phyloP scores from a whole-genome alignment of 73 alveolate species.

The Paramecium sexaurelia region DNA sequence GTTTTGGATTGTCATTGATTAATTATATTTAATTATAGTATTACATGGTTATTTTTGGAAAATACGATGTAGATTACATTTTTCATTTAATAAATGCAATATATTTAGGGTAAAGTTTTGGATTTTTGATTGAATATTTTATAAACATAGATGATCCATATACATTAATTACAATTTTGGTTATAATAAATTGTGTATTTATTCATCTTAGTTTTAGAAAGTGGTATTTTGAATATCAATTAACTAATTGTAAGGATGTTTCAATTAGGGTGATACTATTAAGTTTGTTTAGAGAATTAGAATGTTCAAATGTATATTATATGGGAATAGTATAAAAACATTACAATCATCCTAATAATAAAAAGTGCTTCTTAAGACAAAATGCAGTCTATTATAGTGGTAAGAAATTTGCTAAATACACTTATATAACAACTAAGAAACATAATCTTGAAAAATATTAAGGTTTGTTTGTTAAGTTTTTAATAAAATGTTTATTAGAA shows the following conservation, averaged over 20 bases:
- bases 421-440: neutral
- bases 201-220: neutral
- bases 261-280: neutral
- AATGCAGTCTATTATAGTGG: neutral
- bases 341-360: conserved; percentile 3
- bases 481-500: neutral
- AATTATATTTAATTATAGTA: neutral
- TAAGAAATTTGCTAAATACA: neutral
- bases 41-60: neutral
- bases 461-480: neutral
- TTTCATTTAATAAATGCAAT: neutral
- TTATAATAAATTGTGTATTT: neutral
- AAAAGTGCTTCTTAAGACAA: neutral
- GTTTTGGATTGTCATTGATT: neutral
- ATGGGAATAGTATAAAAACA: neutral
- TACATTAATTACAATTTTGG: neutral
- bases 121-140: neutral
- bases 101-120: neutral
- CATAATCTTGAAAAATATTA: neutral
- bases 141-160: neutral
- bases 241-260: neutral
- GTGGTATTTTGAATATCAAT: neutral
- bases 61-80: neutral
- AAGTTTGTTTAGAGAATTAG: neutral
- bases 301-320: neutral